These are phyloP conservation scores for Lactarius deliciosus DNA, from an alignment of 768 basidiomycete species.

Conservation along the genomic window DNA sequence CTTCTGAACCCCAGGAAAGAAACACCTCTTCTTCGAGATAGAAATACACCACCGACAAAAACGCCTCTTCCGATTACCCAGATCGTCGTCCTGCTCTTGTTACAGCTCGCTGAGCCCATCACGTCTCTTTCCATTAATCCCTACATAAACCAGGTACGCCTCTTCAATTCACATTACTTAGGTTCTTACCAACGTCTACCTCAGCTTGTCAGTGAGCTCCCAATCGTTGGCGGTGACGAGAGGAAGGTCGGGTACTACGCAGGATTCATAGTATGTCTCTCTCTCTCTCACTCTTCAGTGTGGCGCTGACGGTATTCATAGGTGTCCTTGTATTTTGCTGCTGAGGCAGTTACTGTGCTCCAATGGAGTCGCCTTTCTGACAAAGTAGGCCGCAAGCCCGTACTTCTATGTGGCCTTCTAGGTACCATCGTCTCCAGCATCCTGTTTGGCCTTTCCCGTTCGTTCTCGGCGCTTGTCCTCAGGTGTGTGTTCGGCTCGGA, in stretches of 20 bases:
- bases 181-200: too few species aligned
- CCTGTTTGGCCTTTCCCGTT: conserved; percentile 40
- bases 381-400: conserved; percentile 48
- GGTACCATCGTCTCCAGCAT: conserved; percentile 38
- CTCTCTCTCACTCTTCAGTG: not conserved
- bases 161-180: not conserved
- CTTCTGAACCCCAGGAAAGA: conserved; percentile 6
- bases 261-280: conserved; percentile 45
- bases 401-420: conserved; percentile 41
- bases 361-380: conserved; percentile 51
- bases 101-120: conserved; percentile 49
- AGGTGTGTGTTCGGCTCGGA: conserved; percentile 30
- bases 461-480: conserved; percentile 35
- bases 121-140: conserved; percentile 49
- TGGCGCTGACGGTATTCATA: conserved; percentile 24
- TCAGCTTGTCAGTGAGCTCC: conserved; percentile 44
- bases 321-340: conserved; percentile 49
- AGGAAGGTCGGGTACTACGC: conserved; percentile 34
- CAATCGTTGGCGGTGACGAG: conserved; percentile 46
- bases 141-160: conserved; percentile 48
- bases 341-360: conserved; percentile 45
- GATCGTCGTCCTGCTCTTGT: conserved; percentile 44
- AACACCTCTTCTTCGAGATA: not conserved
- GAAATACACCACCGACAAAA: conserved; percentile 18
- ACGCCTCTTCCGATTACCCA: conserved; percentile 49